Conservation (phyloP, 257 asterid genomes). For the Solanum neorickii region DNA sequence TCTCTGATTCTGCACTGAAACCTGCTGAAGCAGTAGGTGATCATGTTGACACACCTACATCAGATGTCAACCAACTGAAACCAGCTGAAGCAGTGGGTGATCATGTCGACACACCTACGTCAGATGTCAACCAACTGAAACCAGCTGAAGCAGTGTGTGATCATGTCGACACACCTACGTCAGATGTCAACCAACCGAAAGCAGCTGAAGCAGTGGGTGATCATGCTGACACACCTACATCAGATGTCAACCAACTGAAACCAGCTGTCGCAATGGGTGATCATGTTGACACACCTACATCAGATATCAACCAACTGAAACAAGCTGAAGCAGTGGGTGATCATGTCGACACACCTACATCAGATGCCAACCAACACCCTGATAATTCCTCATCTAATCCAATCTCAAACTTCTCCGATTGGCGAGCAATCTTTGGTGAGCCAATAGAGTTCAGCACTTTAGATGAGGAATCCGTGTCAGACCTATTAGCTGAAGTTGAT, state of each 20-base stretch:
- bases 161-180: constrained; percentile 7
- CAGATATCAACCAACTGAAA: constrained; percentile 15
- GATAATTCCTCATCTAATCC: constrained; percentile 26
- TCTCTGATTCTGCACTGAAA: constrained; percentile 24
- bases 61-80: constrained; percentile 14
- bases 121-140: constrained; percentile 15
- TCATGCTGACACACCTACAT: constrained; percentile 9
- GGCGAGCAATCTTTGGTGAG: constrained; percentile 20
- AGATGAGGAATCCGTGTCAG: constrained; percentile 72
- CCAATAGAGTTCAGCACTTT: constrained; percentile 57
- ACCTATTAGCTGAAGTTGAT: constrained; percentile 69
- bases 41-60: constrained; percentile 11
- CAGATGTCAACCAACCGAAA: constrained; percentile 15
- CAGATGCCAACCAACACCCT: constrained; percentile 14
- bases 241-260: constrained; percentile 15
- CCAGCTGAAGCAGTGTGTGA: not conserved
- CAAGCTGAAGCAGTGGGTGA: constrained; percentile 26
- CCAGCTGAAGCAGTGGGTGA: constrained; percentile 27
- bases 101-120: constrained; percentile 9
- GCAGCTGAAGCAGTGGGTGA: constrained; percentile 13
- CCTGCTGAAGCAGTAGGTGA: constrained; percentile 27
- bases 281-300: constrained; percentile 7
- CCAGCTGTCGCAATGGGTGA: not conserved
- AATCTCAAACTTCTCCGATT: constrained; percentile 21
- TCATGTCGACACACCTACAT: constrained; percentile 10